A percentile compares a stretch with the other conserved stretches of the same genome.
These are phyloP conservation scores for Ogataea degrootiae DNA, from an alignment of 805 yeast species.

Conservation along the genomic window DNA sequence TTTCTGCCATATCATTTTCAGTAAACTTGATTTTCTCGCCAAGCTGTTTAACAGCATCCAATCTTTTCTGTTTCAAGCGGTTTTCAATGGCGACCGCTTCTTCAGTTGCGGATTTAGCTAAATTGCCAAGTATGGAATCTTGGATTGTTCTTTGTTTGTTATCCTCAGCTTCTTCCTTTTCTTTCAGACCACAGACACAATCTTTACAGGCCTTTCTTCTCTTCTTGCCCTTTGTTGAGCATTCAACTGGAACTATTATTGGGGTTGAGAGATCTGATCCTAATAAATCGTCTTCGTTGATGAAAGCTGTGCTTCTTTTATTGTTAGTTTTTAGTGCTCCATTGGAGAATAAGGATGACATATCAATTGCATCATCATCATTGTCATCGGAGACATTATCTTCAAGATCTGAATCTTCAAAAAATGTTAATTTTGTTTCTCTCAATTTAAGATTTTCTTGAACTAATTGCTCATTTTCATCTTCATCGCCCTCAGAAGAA, in stretches of 20 bases:
- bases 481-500: slow-evolving; percentile 39
- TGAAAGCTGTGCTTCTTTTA: slow-evolving; percentile 40
- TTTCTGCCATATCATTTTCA: slow-evolving; percentile 74
- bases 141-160: slow-evolving; percentile 39
- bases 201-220: slow-evolving; percentile 96
- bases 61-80: slow-evolving; percentile 33
- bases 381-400: slow-evolving; percentile 15
- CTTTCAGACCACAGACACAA: slow-evolving; percentile 95
- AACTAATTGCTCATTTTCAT: slow-evolving; percentile 26
- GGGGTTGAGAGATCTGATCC: slow-evolving; percentile 26
- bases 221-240: slow-evolving; percentile 45
- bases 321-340: slow-evolving; percentile 18
- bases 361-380: slow-evolving; percentile 21
- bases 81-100: slow-evolving; percentile 54
- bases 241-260: slow-evolving; percentile 54
- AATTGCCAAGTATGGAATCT: slow-evolving; percentile 37
- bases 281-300: slow-evolving; percentile 55
- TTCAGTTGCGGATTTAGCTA: slow-evolving; percentile 47
- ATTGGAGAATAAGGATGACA: not conserved
- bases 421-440: slow-evolving; percentile 47
- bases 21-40: slow-evolving; percentile 33
- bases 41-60: slow-evolving; percentile 23
- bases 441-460: slow-evolving; percentile 41
- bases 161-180: slow-evolving; percentile 68
- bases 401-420: slow-evolving; percentile 35